phyloP scores from a whole-genome alignment of 1,284 basidiomycete species.

The Tetrapyrgos nigripes region DNA sequence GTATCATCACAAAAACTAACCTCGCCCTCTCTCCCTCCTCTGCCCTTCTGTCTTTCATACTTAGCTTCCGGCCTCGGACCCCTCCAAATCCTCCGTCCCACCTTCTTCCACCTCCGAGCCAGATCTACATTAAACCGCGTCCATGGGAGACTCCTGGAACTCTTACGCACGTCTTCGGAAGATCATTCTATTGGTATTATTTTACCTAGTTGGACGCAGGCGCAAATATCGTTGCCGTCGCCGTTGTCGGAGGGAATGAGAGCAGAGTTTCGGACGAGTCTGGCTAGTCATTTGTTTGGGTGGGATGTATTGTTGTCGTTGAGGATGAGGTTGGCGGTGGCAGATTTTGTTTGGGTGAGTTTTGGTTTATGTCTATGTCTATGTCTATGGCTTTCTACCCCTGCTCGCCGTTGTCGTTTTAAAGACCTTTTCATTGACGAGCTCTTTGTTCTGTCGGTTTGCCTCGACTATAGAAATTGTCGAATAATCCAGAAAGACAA shows the following conservation, averaged over 20 bases:
- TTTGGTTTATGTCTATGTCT: not conserved
- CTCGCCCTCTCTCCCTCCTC: conserved; percentile 13
- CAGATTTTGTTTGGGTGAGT: conserved; percentile 71
- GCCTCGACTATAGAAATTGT: too few species aligned
- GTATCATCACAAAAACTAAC: not conserved
- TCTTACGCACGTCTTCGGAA: conserved; percentile 37
- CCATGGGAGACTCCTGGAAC: conserved; percentile 54
- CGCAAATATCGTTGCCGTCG: too few species aligned
- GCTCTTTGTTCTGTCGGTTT: too few species aligned
- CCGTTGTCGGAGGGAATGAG: conserved; percentile 41
- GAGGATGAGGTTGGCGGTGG: conserved; percentile 61
- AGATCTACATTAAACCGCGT: conserved; percentile 42
- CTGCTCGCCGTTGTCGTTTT: too few species aligned
- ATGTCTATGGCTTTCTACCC: conserved; percentile 9
- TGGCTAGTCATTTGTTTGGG: conserved; percentile 66
- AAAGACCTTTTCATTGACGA: too few species aligned
- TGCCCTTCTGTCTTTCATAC: conserved; percentile 2
- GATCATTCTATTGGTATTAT: conserved; percentile 42
- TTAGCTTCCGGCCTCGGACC: conserved; percentile 56
- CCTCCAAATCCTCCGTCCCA: conserved; percentile 57
- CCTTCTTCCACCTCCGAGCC: conserved; percentile 54
- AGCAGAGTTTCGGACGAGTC: conserved; percentile 51
- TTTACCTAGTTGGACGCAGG: conserved; percentile 35
- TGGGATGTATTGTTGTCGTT: conserved; percentile 57
- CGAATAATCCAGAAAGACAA: conserved; percentile 45